These are phyloP conservation scores for Peronospora tabacina DNA, from an alignment of 352 stramenopile genomes.

Conservation along the genomic window DNA sequence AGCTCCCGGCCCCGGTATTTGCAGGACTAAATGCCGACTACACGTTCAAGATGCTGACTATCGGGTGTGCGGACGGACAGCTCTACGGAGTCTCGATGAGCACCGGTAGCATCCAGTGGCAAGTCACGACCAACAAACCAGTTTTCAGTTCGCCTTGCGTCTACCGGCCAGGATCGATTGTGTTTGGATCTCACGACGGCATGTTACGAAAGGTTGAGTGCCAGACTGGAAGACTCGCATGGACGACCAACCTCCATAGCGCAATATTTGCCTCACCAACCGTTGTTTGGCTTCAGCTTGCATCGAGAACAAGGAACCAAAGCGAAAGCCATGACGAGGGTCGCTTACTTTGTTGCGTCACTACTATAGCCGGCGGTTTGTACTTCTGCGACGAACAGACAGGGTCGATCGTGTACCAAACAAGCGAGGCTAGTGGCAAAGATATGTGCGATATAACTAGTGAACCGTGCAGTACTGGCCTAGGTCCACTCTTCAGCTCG, in stretches of 20 bases:
- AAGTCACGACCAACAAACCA: conserved; percentile 34
- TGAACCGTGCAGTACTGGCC: background rate
- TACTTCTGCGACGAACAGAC: conserved; percentile 37
- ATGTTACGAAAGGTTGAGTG: conserved; percentile 34
- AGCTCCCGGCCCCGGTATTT: conserved; percentile 49
- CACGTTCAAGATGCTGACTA: conserved; percentile 20
- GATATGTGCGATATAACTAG: background rate
- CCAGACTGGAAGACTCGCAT: conserved; percentile 27
- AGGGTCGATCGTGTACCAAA: conserved; percentile 29
- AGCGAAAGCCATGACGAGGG: background rate
- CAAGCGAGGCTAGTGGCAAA: conserved; percentile 6
- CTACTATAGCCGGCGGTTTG: conserved; percentile 34
- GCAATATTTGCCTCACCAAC: conserved; percentile 44
- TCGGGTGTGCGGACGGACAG: conserved; percentile 42
- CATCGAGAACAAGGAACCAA: background rate
- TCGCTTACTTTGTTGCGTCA: conserved; percentile 32
- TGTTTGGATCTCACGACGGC: conserved; percentile 55
- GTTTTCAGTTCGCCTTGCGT: conserved; percentile 56
- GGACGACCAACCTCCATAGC: conserved; percentile 23
- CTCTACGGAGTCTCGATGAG: conserved; percentile 34
- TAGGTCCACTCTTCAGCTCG: conserved; percentile 50
- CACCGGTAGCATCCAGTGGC: conserved; percentile 30
- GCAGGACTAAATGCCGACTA: conserved; percentile 32
- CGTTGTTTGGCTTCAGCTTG: conserved; percentile 18
- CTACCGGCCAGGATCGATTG: conserved; percentile 14